Conservation (phyloP, 2,329 filamentous ascomycete genomes). For the Peltaster fructicola region DNA sequence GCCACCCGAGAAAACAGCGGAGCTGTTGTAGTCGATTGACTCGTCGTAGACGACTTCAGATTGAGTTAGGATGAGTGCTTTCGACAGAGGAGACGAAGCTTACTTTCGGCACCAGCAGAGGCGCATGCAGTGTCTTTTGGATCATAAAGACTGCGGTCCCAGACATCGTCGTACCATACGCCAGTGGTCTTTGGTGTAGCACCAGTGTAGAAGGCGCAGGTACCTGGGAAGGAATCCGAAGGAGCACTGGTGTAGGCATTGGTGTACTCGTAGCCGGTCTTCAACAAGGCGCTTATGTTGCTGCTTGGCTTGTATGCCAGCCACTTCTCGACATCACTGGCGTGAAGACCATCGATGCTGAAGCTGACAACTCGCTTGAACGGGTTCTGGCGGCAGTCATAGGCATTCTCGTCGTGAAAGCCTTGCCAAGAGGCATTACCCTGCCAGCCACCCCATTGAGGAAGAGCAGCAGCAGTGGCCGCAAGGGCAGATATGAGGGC, state of each 20-base stretch:
- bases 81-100: too few relatives aligned
- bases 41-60: conserved; percentile 12
- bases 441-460: too few relatives aligned
- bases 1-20: conserved; percentile 11
- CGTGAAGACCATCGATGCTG: conserved; percentile 12
- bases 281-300: conserved; percentile 9
- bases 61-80: not conserved
- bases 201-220: conserved; percentile 10
- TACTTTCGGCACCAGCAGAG: conserved; percentile 13
- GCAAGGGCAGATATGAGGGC: too few relatives aligned
- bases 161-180: conserved; percentile 14
- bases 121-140: conserved; percentile 11
- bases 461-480: too few relatives aligned
- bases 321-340: conserved; percentile 11
- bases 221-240: conserved; percentile 16
- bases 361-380: conserved; percentile 12
- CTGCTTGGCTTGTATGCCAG: conserved; percentile 8
- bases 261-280: conserved; percentile 12
- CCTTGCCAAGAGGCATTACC: too few relatives aligned
- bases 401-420: too few relatives aligned
- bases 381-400: conserved; percentile 1
- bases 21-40: conserved; percentile 11
- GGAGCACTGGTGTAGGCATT: conserved; percentile 13
- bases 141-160: conserved; percentile 10
- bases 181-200: conserved; percentile 11